Base-by-base conservation (phyloP, 352 stramenopile genomes). In the Phytophthora citrophthora region DNA sequence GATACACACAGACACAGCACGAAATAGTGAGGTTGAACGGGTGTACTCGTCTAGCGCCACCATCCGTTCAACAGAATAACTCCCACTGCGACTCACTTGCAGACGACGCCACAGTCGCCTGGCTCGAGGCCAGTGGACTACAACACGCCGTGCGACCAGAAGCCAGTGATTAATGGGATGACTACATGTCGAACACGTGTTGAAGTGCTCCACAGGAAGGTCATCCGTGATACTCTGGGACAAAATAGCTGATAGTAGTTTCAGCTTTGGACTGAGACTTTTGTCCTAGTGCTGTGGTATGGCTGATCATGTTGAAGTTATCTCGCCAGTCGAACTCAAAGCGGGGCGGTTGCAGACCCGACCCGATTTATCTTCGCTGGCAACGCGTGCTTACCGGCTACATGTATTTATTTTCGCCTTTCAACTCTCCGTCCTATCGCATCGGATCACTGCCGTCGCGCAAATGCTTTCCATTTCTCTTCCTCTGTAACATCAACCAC, bases 41-140 rank as follows among this genome's bases (percentile, higher is more conserved):
- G 29, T 5, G 57, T 56, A 79, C 5, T 74, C 62, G 2, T 79
- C 62, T 27, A 27, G 24, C n/a, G n/a, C n/a, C n/a, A n/a, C n/a
- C n/a, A n/a, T n/a, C n/a, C n/a, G n/a, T n/a, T n/a, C n/a, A n/a
- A n/a, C n/a, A n/a, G n/a, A n/a, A n/a, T n/a, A n/a, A n/a, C n/a
- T n/a, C n/a, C n/a, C n/a, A n/a, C n/a, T n/a, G n/a, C n/a, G n/a
- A n/a, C n/a, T n/a, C n/a, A n/a, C n/a, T n/a, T n/a, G n/a, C n/a
- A n/a, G n/a, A 27, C 11, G 79, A 40, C 8, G 58, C 24, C 9
- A 27, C 24, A 27, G 24, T 27, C 3, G 24, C 24, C 5, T 27
- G 24, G 5, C 24, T 27, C 24, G 24, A 27, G 5, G 5, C 2
- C 24, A 27, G 24, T 27, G 3, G 5, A 5, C 24, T 27, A 27